These are phyloP conservation scores for Candida golubevii DNA, from an alignment of 805 yeast species.

Conservation along the genomic window DNA sequence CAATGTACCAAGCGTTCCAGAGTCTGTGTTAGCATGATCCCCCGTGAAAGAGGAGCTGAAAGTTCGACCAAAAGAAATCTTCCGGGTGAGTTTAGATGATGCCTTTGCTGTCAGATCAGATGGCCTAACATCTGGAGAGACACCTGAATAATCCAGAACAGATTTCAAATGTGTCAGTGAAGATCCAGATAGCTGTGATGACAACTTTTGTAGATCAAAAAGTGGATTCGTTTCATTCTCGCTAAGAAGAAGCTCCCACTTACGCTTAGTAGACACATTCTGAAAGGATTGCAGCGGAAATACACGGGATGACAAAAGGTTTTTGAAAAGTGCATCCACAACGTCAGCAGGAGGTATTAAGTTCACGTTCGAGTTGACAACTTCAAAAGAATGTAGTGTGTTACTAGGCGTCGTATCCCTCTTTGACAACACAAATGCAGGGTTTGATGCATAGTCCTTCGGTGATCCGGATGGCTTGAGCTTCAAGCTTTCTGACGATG, in stretches of 20 bases:
- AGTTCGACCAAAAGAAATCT: neutral
- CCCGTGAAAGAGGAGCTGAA: neutral
- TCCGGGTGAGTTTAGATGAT: neutral
- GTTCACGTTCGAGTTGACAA: constrained; percentile 28
- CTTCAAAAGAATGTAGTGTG: constrained; percentile 32
- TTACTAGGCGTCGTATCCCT: constrained; percentile 6
- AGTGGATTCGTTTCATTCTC: constrained; percentile 36
- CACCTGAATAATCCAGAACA: neutral
- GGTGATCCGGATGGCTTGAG: neutral
- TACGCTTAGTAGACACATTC: constrained; percentile 31
- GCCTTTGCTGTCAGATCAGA: neutral
- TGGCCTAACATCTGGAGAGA: neutral
- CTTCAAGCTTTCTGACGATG: neutral
- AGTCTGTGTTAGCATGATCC: constrained; percentile 4
- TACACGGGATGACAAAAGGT: constrained; percentile 33
- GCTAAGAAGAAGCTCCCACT: constrained; percentile 41
- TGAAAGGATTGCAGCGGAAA: constrained; percentile 34
- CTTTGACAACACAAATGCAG: constrained; percentile 4
- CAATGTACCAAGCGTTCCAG: constrained; percentile 6
- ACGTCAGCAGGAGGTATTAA: constrained; percentile 33
- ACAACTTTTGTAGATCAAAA: constrained; percentile 31
- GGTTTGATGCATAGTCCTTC: neutral
- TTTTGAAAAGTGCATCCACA: constrained; percentile 38
- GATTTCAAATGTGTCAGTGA: neutral
- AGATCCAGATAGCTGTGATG: constrained; percentile 10